phyloP scores from a whole-genome alignment of 1,139 yeast genomes.

The Taiozyma sp. region DNA sequence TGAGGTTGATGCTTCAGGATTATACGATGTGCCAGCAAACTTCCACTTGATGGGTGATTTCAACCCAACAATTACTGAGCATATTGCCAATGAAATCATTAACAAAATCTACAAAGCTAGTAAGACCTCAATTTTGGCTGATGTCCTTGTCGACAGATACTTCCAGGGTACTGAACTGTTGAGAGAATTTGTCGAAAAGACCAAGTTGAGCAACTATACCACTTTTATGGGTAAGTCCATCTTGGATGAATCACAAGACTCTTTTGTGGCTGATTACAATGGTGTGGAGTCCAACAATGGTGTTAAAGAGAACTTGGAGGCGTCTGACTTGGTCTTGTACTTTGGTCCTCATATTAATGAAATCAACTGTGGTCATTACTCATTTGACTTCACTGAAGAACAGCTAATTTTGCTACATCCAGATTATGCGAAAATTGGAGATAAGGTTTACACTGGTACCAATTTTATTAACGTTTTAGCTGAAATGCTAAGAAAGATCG shows the following conservation, averaged over 20 bases:
- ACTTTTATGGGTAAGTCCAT: slow-evolving; percentile 56
- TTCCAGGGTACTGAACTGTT: slow-evolving; percentile 32
- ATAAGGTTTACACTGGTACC: slow-evolving; percentile 33
- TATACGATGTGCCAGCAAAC: slow-evolving; percentile 14
- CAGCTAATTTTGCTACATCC: slow-evolving; percentile 30
- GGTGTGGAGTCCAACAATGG: slow-evolving; percentile 47
- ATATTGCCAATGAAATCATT: slow-evolving; percentile 44
- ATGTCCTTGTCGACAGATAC: slow-evolving; percentile 56
- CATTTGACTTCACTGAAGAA: slow-evolving; percentile 26
- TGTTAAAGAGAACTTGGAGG: slow-evolving; percentile 34
- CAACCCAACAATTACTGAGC: slow-evolving; percentile 29
- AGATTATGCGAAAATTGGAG: slow-evolving; percentile 41
- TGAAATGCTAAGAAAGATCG: slow-evolving; percentile 32
- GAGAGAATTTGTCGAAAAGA: slow-evolving; percentile 39
- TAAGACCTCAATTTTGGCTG: slow-evolving; percentile 59
- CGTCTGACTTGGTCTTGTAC: slow-evolving; percentile 43
- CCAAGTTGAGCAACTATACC: slow-evolving; percentile 41
- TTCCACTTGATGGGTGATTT: slow-evolving; percentile 20
- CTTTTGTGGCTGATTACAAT: slow-evolving; percentile 61
- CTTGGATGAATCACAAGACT: slow-evolving; percentile 53
- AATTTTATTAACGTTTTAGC: slow-evolving; percentile 45
- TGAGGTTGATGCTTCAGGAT: slow-evolving; percentile 37
- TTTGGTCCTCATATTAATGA: slow-evolving; percentile 49
- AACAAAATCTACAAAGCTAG: slow-evolving; percentile 44
- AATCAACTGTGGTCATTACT: slow-evolving; percentile 48